A percentile compares a stretch with the other conserved stretches of the same genome.
Conservation (phyloP, 345 rosid genomes). For the Triadica sebifera region DNA sequence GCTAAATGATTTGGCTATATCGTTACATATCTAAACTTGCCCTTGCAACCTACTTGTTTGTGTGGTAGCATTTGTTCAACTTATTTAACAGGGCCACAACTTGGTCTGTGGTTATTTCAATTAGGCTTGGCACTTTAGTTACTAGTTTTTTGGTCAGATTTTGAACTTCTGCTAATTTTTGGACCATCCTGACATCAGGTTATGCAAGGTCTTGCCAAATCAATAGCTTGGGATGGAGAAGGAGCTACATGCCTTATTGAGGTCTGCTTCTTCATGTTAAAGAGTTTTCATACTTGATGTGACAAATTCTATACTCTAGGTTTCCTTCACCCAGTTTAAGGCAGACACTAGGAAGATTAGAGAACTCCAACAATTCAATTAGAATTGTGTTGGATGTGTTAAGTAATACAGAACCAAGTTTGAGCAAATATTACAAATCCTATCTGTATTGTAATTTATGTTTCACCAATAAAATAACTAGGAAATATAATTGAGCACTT, state of each 20-base stretch:
- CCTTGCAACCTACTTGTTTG: neutral
- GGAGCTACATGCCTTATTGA: conserved; percentile 96
- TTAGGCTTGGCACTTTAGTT: neutral
- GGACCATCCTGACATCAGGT: conserved; percentile 44
- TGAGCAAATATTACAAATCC: neutral
- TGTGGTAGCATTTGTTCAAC: conserved; percentile 1
- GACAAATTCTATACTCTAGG: neutral
- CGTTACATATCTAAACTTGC: neutral
- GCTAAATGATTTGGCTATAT: neutral
- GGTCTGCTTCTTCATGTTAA: conserved; percentile 38
- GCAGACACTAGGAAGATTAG: neutral
- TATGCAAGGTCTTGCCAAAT: conserved; percentile 98
- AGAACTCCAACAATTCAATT: neutral
- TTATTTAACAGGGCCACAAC: neutral
- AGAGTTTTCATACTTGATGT: conserved; percentile 5
- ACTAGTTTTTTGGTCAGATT: neutral
- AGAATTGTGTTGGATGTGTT: neutral
- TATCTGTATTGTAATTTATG: neutral
- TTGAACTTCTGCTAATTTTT: conserved; percentile 5
- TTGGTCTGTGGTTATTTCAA: neutral
- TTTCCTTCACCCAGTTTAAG: neutral
- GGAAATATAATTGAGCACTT: neutral
- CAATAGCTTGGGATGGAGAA: conserved; percentile 99
- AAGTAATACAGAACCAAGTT: neutral
- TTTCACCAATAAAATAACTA: neutral